Evolutionary conservation across 768 basidiomycete species (phyloP).

Genomic region (Pleurotus salmoneostramineus): DNA sequence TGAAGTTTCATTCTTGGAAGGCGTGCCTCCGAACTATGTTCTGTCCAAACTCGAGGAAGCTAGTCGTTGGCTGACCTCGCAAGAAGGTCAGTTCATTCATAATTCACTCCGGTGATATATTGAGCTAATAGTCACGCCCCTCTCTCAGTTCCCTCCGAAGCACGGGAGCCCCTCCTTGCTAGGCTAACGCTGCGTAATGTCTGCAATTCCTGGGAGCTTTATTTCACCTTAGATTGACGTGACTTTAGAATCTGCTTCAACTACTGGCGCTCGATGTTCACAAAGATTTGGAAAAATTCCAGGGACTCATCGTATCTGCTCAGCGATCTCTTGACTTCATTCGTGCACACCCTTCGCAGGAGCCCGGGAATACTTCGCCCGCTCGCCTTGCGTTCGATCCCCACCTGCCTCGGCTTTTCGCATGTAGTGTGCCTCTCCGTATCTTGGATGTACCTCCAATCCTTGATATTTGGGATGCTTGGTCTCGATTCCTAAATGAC

Average conservation of each 20-base stretch:
- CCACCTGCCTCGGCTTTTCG: slow-evolving; percentile 59
- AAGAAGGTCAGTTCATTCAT: slow-evolving; percentile 8
- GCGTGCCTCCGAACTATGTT: slow-evolving; percentile 49
- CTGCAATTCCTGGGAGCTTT: slow-evolving; percentile 10
- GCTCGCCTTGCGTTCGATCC: slow-evolving; percentile 62
- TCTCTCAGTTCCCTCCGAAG: slow-evolving; percentile 36
- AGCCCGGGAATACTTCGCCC: slow-evolving; percentile 38
- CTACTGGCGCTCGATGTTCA: slow-evolving; percentile 40
- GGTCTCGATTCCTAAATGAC: slow-evolving; percentile 48
- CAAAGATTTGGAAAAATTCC: slow-evolving; percentile 31
- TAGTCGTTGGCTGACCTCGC: slow-evolving; percentile 47
- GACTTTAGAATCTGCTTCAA: slow-evolving; percentile 42
- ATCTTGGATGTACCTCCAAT: slow-evolving; percentile 46
- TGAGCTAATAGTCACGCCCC: no score
- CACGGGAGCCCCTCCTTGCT: slow-evolving; percentile 47
- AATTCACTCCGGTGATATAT: no score
- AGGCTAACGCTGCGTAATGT: slow-evolving; percentile 62
- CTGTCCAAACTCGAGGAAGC: slow-evolving; percentile 57
- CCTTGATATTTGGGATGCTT: slow-evolving; percentile 45
- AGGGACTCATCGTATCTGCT: slow-evolving; percentile 33
- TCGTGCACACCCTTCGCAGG: slow-evolving; percentile 29
- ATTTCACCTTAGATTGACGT: slow-evolving; percentile 9
- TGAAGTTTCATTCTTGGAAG: slow-evolving; percentile 72
- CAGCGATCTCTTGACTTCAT: slow-evolving; percentile 37
- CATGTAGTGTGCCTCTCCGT: slow-evolving; percentile 67